Conservation (phyloP, 2,329 filamentous ascomycete species). For the Claviceps fusiformis region DNA sequence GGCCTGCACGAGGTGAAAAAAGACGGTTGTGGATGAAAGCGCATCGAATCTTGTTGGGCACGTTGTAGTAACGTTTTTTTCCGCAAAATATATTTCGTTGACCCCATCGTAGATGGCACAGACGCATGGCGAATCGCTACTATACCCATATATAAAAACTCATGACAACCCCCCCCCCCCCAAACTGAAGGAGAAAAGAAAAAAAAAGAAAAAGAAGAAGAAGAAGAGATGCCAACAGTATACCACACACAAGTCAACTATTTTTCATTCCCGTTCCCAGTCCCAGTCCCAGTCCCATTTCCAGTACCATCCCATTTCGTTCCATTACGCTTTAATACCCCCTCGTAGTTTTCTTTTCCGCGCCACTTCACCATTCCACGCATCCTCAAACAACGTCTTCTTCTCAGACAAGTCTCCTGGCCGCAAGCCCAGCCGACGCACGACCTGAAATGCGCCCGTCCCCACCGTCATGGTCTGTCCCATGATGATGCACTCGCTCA, state of each 20-base stretch:
- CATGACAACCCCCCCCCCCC: too few relatives aligned
- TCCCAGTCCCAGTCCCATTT: too few relatives aligned
- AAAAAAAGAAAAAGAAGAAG: background rate
- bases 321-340: background rate
- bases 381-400: slow-evolving; percentile 59
- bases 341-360: background rate
- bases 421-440: slow-evolving; percentile 58
- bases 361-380: slow-evolving; percentile 29
- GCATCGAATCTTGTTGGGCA: too few relatives aligned
- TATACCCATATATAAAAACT: too few relatives aligned
- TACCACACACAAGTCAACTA: too few relatives aligned
- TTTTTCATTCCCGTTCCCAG: too few relatives aligned
- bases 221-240: background rate
- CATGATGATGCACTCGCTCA: slow-evolving; percentile 96
- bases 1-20: too few relatives aligned
- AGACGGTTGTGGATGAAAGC: too few relatives aligned
- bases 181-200: background rate
- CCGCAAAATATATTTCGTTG: background rate
- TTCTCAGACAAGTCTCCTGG: slow-evolving; percentile 43
- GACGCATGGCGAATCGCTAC: too few relatives aligned
- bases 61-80: background rate
- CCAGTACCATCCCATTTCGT: background rate
- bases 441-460: slow-evolving; percentile 84
- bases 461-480: slow-evolving; percentile 87
- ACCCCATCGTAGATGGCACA: too few relatives aligned